Evolutionary conservation across 495 filamentous ascomycete genomes (phyloP).

Genomic region (Trichoderma virens): DNA sequence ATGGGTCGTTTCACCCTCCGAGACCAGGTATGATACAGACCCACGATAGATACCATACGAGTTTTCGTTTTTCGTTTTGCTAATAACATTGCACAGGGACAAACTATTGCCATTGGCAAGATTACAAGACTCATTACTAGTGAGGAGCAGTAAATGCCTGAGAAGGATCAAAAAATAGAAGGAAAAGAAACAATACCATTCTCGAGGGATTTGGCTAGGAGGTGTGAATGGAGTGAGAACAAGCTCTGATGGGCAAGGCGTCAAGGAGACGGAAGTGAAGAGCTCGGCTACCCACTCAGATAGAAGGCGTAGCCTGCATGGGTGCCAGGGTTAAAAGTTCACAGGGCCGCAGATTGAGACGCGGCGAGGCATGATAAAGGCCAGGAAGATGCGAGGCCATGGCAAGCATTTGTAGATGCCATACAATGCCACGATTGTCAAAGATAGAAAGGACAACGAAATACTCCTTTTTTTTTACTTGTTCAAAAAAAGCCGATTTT

Average conservation of each 20-base stretch:
- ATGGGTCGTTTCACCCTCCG: constrained; percentile 90
- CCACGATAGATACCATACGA: not conserved
- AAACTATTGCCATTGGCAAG: constrained; percentile 96
- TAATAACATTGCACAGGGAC: constrained; percentile 50
- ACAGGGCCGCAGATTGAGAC: not conserved
- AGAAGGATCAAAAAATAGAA: not conserved
- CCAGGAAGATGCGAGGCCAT: not conserved
- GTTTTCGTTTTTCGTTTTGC: constrained; percentile 11
- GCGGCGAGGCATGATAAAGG: not conserved
- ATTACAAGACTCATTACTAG: constrained; percentile 69
- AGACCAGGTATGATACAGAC: constrained; percentile 64
- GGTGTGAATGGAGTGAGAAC: not conserved
- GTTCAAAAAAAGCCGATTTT: not conserved
- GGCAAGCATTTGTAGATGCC: not conserved
- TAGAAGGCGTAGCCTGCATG: not conserved
- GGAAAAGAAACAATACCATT: not conserved
- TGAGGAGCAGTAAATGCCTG: not conserved
- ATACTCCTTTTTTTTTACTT: not conserved
- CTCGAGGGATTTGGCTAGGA: not conserved
- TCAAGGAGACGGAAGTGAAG: not conserved
- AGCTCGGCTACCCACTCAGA: not conserved
- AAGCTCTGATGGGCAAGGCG: not conserved
- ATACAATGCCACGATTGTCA: not conserved
- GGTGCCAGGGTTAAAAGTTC: not conserved
- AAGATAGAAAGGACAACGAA: not conserved